Percentiles rank a stretch among this genome's conserved stretches.
These are phyloP conservation scores for Wickerhamiella galacta DNA, from an alignment of 805 yeast genomes.

Conservation along the genomic window DNA sequence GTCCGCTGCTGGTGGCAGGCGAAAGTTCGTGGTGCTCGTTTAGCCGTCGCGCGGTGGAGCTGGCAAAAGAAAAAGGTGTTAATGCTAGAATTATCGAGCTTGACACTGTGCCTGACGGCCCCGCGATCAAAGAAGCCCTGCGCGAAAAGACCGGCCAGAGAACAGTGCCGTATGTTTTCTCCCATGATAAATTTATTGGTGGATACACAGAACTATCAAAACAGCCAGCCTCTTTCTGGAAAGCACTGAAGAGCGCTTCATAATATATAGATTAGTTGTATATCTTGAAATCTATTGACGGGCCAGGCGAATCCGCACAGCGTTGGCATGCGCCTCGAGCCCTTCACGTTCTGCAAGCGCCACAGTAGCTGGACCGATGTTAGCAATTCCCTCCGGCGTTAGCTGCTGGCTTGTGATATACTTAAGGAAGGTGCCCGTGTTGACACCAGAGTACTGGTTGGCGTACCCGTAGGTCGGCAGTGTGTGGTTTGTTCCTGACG, in stretches of 20 bases:
- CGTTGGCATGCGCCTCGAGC: constrained; percentile 90
- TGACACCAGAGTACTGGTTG: constrained; percentile 91
- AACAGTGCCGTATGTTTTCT: constrained; percentile 56
- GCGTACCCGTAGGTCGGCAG: constrained; percentile 98
- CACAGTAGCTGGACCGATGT: constrained; percentile 94
- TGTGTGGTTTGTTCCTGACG: constrained; percentile 96
- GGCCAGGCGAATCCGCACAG: constrained; percentile 79
- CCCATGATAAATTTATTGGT: constrained; percentile 42
- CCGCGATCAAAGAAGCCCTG: constrained; percentile 36
- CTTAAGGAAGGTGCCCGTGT: constrained; percentile 89
- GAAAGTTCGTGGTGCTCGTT: constrained; percentile 17
- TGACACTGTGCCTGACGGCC: constrained; percentile 39
- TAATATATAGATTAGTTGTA: too few relatives aligned
- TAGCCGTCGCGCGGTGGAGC: constrained; percentile 12
- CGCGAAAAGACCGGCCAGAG: constrained; percentile 39
- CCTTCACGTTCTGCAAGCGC: constrained; percentile 93
- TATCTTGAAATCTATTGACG: too few relatives aligned
- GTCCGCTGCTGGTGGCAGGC: constrained; percentile 14
- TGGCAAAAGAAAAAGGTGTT: constrained; percentile 10
- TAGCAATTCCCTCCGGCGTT: constrained; percentile 64
- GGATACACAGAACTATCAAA: constrained; percentile 15
- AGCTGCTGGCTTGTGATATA: constrained; percentile 89
- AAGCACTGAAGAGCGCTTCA: constrained; percentile 1
- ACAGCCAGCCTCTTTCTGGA: constrained; percentile 13
- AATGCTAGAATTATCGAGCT: constrained; percentile 30